A percentile compares a stretch with the other conserved stretches of the same genome.
Evolutionary conservation across 169 alveolate genomes (phyloP).

Genomic region (Amoebophrya sp.): DNA sequence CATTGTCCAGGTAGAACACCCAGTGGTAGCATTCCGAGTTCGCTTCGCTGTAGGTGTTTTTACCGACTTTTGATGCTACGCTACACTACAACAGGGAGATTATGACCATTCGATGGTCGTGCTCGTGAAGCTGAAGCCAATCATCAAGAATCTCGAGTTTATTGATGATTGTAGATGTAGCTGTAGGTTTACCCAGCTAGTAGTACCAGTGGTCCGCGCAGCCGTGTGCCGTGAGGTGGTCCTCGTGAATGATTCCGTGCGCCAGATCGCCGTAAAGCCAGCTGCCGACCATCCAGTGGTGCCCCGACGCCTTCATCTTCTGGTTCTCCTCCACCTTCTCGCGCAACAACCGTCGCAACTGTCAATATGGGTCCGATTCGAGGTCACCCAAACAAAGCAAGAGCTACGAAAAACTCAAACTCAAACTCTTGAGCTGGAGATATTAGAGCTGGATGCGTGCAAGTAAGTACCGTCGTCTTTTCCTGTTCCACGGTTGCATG

Average conservation of each 20-base stretch:
- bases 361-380: neutral
- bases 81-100: too few relatives aligned
- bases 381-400: neutral
- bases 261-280: conserved; percentile 2
- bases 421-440: neutral
- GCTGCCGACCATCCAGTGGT: neutral
- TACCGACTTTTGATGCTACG: too few relatives aligned
- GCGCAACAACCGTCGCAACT: neutral
- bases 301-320: neutral
- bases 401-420: neutral
- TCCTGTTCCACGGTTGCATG: neutral
- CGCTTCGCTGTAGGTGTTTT: neutral
- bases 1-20: neutral
- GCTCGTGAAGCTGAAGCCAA: neutral
- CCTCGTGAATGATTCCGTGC: neutral
- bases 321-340: neutral
- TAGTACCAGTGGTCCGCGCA: neutral
- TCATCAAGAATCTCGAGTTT: neutral
- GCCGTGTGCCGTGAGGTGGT: neutral
- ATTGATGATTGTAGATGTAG: neutral
- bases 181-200: neutral
- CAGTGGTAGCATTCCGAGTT: neutral
- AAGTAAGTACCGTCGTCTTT: neutral
- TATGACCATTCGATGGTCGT: neutral
- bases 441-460: neutral